These are phyloP conservation scores for Exophiala sideris DNA, from an alignment of 2,329 filamentous ascomycete genomes.

Conservation along the genomic window DNA sequence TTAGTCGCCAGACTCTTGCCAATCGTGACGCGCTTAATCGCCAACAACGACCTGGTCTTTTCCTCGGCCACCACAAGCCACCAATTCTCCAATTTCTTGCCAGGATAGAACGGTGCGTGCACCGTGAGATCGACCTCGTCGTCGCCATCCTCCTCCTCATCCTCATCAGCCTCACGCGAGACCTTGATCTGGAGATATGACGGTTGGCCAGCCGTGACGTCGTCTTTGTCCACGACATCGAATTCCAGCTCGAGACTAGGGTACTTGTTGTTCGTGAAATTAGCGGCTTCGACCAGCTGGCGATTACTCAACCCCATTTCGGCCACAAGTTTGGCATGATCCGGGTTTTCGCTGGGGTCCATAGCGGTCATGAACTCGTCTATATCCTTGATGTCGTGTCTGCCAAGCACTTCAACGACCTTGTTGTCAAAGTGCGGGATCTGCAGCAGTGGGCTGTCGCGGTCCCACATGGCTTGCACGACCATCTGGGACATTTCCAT, in stretches of 20 bases:
- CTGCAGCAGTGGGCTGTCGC: constrained; percentile 93
- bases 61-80: constrained; percentile 97
- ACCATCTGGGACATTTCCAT: constrained; percentile 99
- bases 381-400: constrained; percentile 75
- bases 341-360: constrained; percentile 87
- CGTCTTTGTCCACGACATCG: constrained; percentile 75
- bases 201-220: constrained; percentile 74
- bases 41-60: constrained; percentile 78
- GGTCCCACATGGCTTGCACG: constrained; percentile 98
- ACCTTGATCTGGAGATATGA: constrained; percentile 81
- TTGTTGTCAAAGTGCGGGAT: constrained; percentile 90
- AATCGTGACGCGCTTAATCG: constrained; percentile 92
- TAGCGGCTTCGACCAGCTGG: constrained; percentile 83
- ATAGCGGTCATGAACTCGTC: constrained; percentile 99
- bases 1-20: constrained; percentile 68
- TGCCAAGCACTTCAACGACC: constrained; percentile 51
- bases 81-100: constrained; percentile 94
- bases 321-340: constrained; percentile 74
- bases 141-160: constrained; percentile 11
- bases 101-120: constrained; percentile 91
- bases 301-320: constrained; percentile 70
- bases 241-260: constrained; percentile 92
- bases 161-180: constrained; percentile 56
- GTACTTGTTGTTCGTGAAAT: constrained; percentile 94
- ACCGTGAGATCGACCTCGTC: constrained; percentile 73